Base-by-base conservation (phyloP, 345 rosid genomes). In the Hirschfeldia incana region DNA sequence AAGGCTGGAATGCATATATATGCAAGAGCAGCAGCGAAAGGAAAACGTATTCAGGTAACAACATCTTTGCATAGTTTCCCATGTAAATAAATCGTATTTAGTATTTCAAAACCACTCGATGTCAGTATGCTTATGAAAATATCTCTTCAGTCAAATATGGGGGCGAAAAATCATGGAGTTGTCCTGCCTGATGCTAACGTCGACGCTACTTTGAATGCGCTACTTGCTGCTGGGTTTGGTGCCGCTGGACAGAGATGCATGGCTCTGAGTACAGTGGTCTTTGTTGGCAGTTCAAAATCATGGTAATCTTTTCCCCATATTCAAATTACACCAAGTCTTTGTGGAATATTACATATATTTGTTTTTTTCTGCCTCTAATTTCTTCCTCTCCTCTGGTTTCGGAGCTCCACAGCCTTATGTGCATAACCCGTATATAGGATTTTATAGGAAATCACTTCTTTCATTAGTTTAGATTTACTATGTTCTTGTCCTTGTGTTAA, bases 1-100 rank as follows among this genome's bases (percentile, higher is more conserved):
- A 85, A 94, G 99, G 99, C 98, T 71, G 98, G 99, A 67, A 94
- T 93, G 99, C 98, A 94, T 80, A 93, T 94, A 67, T 94, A 91
- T 79, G 82, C 82, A 80, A 91, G 97, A 81, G 98, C 94, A 80
- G 88, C 97, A 53, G 96, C 96, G 6, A 91, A 88, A 74, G 99
- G 98, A 7, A 92, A 94, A 83, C 99, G 99, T 63, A 94, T 94
- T 79, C 99, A 94, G 83, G 99, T 93, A 81, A 84, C 57, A 81
- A 84, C 53, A 49, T 69, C 58, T 55, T 55, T 44, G 30, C 26
- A 53, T 61, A 15, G 17, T 61, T 34, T 27, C 36, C 63, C 33
- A 7, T 44, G 74, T 72, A 44, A 37, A 44, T 29, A 58, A 36
- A 65, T 33, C 69, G 30, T 65, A 69, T 4, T 64, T 30, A 13